Evolutionary conservation across 2,329 filamentous ascomycete genomes (phyloP).

Genomic region (Diaporthe batatas): DNA sequence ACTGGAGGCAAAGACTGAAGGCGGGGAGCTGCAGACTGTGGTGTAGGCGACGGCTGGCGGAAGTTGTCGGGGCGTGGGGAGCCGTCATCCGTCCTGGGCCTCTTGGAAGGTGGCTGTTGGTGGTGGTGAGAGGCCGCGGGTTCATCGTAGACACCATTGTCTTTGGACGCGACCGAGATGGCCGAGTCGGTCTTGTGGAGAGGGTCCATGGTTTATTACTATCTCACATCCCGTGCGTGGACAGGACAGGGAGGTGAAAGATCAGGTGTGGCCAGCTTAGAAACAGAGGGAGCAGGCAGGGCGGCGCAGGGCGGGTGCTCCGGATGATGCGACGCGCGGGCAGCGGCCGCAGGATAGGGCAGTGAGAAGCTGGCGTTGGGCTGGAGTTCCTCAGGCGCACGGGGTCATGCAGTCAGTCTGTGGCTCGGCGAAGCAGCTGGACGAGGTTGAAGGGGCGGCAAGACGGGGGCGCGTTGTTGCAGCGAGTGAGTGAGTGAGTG

Average conservation of each 20-base stretch:
- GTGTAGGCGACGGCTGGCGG: background rate
- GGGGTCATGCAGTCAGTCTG: background rate
- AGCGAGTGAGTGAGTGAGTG: background rate
- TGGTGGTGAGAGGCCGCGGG: constrained; percentile 4
- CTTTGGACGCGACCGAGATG: constrained; percentile 41
- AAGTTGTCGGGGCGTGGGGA: constrained; percentile 1
- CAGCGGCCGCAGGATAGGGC: background rate
- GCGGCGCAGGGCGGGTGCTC: background rate
- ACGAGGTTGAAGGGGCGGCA: background rate
- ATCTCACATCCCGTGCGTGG: background rate
- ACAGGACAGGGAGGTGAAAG: constrained; percentile 9
- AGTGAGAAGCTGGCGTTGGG: background rate
- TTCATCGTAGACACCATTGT: constrained; percentile 25
- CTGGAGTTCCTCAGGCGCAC: background rate
- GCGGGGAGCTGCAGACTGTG: constrained; percentile 4
- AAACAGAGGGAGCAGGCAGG: background rate
- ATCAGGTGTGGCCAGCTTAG: background rate
- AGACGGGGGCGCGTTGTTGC: background rate
- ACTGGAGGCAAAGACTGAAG: constrained; percentile 17
- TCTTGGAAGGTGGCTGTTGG: constrained; percentile 12
- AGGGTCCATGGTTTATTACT: constrained; percentile 37
- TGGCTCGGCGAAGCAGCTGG: background rate
- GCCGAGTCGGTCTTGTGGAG: constrained; percentile 43
- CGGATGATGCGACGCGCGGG: background rate
- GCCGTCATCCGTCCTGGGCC: constrained; percentile 10